Percentiles rank a stretch among this genome's conserved stretches.
Conservation (phyloP, 306 rosid genomes). For the Dalbergia cochinchinensis region DNA sequence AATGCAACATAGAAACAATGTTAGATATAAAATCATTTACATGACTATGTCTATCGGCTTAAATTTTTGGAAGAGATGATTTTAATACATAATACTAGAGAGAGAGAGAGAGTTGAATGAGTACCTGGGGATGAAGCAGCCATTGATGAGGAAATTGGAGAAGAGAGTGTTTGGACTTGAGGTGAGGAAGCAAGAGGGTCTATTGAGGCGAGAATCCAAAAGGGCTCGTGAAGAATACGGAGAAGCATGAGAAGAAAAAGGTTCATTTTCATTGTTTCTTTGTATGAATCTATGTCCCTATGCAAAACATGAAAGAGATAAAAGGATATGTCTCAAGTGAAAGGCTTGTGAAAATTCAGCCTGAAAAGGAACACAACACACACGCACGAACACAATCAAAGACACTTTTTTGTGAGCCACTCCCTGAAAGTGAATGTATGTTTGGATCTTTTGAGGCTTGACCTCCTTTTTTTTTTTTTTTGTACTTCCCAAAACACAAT, state of each 20-base stretch:
- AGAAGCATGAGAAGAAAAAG: conserved; percentile 49
- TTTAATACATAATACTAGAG: not conserved
- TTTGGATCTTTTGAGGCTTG: conserved; percentile 42
- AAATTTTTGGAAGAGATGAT: no score
- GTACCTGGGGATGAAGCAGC: conserved; percentile 75
- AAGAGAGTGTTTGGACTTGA: conserved; percentile 50
- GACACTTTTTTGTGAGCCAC: conserved; percentile 22
- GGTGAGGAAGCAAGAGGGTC: conserved; percentile 59
- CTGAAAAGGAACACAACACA: conserved; percentile 37
- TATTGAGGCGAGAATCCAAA: conserved; percentile 55
- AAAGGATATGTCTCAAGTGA: conserved; percentile 10
- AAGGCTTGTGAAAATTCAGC: conserved; percentile 31
- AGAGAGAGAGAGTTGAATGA: conserved; percentile 36
- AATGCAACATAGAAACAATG: not conserved
- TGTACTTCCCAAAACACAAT: not conserved
- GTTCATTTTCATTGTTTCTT: conserved; percentile 56
- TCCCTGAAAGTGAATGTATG: conserved; percentile 30
- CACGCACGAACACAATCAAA: not conserved
- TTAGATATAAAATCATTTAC: no score
- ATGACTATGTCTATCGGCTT: no score
- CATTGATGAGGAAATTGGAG: conserved; percentile 63
- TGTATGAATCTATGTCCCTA: conserved; percentile 5
- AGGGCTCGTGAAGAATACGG: conserved; percentile 54
- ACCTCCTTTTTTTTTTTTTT: not conserved
- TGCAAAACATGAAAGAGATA: conserved; percentile 49